Evolutionary conservation across 768 basidiomycete species (phyloP).

Genomic region (Kwoniella dendrophila): DNA sequence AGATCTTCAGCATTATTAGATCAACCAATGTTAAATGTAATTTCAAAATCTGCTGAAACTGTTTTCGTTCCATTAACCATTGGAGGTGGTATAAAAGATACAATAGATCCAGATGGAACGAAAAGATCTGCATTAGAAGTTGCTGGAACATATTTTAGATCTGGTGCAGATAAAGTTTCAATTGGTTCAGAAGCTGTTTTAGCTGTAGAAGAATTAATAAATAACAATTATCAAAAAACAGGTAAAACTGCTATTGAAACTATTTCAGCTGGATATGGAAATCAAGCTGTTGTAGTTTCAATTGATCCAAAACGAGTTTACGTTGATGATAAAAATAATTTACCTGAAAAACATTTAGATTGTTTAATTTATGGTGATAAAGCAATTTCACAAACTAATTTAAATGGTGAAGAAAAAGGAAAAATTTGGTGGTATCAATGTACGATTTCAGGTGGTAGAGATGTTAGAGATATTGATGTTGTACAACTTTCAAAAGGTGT

Average conservation of each 20-base stretch:
- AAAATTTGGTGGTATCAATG: slow-evolving; percentile 99
- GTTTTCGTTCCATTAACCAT: slow-evolving; percentile 98
- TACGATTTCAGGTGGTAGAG: slow-evolving; percentile 91
- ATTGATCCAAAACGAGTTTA: slow-evolving; percentile 88
- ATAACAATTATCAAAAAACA: slow-evolving; percentile 56
- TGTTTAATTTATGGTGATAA: slow-evolving; percentile 51
- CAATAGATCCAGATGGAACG: slow-evolving; percentile 92
- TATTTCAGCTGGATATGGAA: slow-evolving; percentile 84
- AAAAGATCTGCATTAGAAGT: slow-evolving; percentile 84
- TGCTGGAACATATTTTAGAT: slow-evolving; percentile 92
- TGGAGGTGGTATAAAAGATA: slow-evolving; percentile 96
- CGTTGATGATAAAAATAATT: slow-evolving; percentile 62
- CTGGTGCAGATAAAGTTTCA: slow-evolving; percentile 97
- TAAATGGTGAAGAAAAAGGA: slow-evolving; percentile 66
- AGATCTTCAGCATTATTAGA: slow-evolving; percentile 91
- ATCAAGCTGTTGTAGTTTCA: slow-evolving; percentile 97
- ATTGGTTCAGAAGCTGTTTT: slow-evolving; percentile 95
- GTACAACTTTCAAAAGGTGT: slow-evolving; percentile 88
- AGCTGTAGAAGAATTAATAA: slow-evolving; percentile 78
- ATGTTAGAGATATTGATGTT: slow-evolving; percentile 77
- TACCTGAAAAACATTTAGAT: slow-evolving; percentile 61
- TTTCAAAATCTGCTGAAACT: slow-evolving; percentile 80
- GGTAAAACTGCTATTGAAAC: slow-evolving; percentile 88
- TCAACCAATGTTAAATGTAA: slow-evolving; percentile 97
- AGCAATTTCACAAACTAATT: slow-evolving; percentile 54